A percentile compares a stretch with the other conserved stretches of the same genome.
phyloP scores from a whole-genome alignment of 2,329 filamentous ascomycete genomes.

The Ilyonectria mors-panacis region DNA sequence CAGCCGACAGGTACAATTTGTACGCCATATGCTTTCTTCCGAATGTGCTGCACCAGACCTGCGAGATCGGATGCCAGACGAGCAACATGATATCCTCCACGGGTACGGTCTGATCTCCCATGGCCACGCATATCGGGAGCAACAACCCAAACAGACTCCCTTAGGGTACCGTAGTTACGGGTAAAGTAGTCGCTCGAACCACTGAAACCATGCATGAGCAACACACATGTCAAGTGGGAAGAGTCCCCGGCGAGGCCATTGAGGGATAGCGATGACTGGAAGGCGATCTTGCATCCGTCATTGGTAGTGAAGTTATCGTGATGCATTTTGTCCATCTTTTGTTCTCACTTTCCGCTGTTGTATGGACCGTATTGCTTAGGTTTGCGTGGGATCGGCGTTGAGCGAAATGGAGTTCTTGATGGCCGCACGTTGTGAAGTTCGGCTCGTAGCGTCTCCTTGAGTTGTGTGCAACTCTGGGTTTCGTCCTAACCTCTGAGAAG shows the following conservation, averaged over 20 bases:
- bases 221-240: constrained; percentile 35
- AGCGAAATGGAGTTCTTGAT: neutral
- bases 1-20: constrained; percentile 46
- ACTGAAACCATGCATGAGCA: constrained; percentile 50
- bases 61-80: constrained; percentile 44
- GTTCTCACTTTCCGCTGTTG: neutral
- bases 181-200: constrained; percentile 48
- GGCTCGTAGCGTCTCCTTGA: neutral
- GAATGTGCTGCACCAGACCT: constrained; percentile 39
- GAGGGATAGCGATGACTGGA: constrained; percentile 43
- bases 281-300: constrained; percentile 45
- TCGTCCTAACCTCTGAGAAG: neutral
- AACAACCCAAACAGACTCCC: constrained; percentile 42
- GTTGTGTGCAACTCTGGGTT: neutral
- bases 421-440: neutral
- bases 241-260: constrained; percentile 13
- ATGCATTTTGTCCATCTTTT: constrained; percentile 32
- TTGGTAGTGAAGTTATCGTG: constrained; percentile 38
- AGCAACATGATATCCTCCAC: constrained; percentile 47
- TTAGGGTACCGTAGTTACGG: constrained; percentile 40
- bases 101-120: constrained; percentile 41
- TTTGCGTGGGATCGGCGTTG: neutral
- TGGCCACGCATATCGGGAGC: constrained; percentile 49
- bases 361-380: neutral
- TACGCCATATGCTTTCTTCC: constrained; percentile 34